These are phyloP conservation scores for Alternaria panax DNA, from an alignment of 2,329 filamentous ascomycete species.

Conservation along the genomic window DNA sequence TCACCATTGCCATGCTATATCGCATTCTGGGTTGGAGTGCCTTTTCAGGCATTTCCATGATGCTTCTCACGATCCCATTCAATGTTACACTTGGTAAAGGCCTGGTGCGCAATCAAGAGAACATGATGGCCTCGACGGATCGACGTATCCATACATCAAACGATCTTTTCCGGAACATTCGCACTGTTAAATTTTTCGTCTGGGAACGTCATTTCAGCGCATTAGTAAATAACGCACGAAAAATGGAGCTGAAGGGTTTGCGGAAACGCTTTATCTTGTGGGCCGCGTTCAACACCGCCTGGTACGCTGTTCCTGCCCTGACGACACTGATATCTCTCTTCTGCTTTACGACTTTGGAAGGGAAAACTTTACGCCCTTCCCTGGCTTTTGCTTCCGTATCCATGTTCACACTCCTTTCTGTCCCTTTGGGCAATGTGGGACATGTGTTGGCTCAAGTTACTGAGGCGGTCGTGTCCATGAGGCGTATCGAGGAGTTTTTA, in stretches of 20 bases:
- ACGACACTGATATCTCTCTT: background rate
- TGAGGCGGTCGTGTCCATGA: constrained; percentile 1
- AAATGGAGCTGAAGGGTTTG: background rate
- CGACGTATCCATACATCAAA: background rate
- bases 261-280: background rate
- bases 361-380: background rate
- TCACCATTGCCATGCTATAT: background rate
- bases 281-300: background rate
- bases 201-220: background rate
- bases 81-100: background rate
- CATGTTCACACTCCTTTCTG: background rate
- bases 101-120: constrained; percentile 1
- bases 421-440: background rate
- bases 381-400: constrained; percentile 1
- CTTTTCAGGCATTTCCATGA: background rate
- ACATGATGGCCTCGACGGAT: background rate
- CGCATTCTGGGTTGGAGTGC: background rate
- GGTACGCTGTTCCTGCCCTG: background rate
- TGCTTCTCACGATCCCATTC: background rate
- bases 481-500: background rate
- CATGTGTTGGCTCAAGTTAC: background rate
- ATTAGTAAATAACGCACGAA: background rate
- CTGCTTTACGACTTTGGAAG: background rate
- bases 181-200: constrained; percentile 1
- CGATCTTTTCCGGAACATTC: constrained; percentile 1